Evolutionary conservation across 306 rosid genomes (phyloP), one percentile per base, ranked within the genome.

Genomic region (Vachellia pachyceras): DNA sequence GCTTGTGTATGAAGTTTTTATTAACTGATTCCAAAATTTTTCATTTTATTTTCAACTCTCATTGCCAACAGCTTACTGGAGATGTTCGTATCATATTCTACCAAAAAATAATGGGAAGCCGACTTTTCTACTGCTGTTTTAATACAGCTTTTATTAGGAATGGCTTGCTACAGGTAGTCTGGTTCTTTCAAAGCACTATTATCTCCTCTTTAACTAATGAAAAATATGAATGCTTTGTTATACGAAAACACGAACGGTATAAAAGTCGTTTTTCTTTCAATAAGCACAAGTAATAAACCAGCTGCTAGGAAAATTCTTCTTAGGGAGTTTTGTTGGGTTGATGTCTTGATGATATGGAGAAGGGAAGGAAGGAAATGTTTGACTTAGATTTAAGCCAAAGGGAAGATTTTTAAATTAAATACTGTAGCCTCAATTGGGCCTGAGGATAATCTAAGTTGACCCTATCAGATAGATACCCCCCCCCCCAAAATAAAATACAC

Each of bases 121-220:
- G 97, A 46, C 97, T 91, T 78, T 96, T 96, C 87, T 96, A 93
- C 79, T 90, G 96, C 39, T 96, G 99, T 84, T 96, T 96, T 82
- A 96, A 96, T 77, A 89, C 99, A 66, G 86, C 97, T 76, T 96
- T 96, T 87, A 90, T 93, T 74, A 88, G 61, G 82, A 96, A 90
- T 87, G 85, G 99, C 90, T 84, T 96, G 83, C 83, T 96, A 68
- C 97, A 95, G 92, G 98, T 90, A 82, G 47, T 81, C 23, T 71
- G 63, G 64, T 77, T 64, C 55, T 81, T 68, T 61, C 39, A 50
- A 5, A 20, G 70, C 45, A 60, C 50, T 55, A 6, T n/a, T 73
- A 20, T 61, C 63, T 63, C 20, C 25, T 66, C 67, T 50, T 52
- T 81, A 76, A 63, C 33, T 10, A 14, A 45, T 45, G 17, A 45